Evolutionary conservation across 2,329 filamentous ascomycete genomes (phyloP).

Genomic region (Davidsoniella eucalypti): DNA sequence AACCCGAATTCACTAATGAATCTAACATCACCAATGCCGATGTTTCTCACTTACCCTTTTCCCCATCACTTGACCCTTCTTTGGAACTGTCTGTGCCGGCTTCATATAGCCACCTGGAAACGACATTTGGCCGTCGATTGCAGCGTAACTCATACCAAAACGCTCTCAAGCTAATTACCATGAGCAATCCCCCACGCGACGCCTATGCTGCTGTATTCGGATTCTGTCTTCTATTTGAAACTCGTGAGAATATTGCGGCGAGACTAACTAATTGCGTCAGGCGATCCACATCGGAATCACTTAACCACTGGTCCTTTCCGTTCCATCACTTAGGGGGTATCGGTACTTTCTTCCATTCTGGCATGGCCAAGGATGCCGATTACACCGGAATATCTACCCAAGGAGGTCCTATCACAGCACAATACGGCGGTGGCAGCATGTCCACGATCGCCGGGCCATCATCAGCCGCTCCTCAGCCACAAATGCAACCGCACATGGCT

Average conservation of each 20-base stretch:
- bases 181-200: slow-evolving; percentile 30
- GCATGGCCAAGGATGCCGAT: neutral
- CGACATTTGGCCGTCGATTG: slow-evolving; percentile 52
- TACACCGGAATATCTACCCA: too few species aligned
- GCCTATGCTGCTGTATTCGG: slow-evolving; percentile 45
- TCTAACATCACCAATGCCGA: too few species aligned
- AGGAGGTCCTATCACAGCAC: neutral
- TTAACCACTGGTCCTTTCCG: slow-evolving; percentile 43
- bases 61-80: too few species aligned
- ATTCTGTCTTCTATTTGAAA: slow-evolving; percentile 48
- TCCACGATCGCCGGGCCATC: neutral
- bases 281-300: slow-evolving; percentile 22
- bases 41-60: too few species aligned
- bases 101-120: slow-evolving; percentile 46
- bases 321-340: slow-evolving; percentile 51
- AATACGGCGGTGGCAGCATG: neutral
- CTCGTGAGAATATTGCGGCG: slow-evolving; percentile 29
- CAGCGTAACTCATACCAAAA: slow-evolving; percentile 49
- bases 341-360: slow-evolving; percentile 41
- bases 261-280: slow-evolving; percentile 23
- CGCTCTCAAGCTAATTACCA: slow-evolving; percentile 40
- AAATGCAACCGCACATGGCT: too few species aligned
- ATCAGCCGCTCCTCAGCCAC: neutral
- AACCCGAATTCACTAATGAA: too few species aligned
- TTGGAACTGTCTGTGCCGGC: slow-evolving; percentile 25